phyloP scores from a whole-genome alignment of 2,329 filamentous ascomycete genomes.

The Cyanodermella asteris region DNA sequence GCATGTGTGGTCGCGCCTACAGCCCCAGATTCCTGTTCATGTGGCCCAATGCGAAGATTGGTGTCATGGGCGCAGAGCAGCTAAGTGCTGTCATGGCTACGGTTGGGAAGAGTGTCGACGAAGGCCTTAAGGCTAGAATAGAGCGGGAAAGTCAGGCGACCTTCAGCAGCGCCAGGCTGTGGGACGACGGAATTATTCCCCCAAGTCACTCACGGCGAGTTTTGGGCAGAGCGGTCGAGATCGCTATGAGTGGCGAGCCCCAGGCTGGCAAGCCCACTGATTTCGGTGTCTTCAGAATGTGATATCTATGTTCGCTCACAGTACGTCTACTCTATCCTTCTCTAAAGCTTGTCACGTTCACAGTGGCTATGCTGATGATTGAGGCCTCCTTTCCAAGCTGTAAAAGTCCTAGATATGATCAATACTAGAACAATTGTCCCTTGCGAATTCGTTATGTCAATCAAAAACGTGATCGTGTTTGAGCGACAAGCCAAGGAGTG shows the following conservation, averaged over 20 bases:
- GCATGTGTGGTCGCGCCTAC: slow-evolving; percentile 91
- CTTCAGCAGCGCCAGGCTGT: slow-evolving; percentile 72
- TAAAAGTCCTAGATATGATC: too few relatives aligned
- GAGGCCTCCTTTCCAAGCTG: too few relatives aligned
- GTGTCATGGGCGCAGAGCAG: slow-evolving; percentile 91
- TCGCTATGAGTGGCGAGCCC: slow-evolving; percentile 46
- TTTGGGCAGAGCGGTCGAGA: slow-evolving; percentile 49
- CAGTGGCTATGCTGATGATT: too few relatives aligned
- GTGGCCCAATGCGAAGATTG: slow-evolving; percentile 93
- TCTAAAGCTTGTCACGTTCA: too few relatives aligned
- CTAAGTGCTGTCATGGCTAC: slow-evolving; percentile 84
- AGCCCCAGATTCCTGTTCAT: slow-evolving; percentile 81
- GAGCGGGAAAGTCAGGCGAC: slow-evolving; percentile 75
- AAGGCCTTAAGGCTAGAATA: slow-evolving; percentile 60
- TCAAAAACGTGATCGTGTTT: too few relatives aligned
- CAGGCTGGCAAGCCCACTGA: slow-evolving; percentile 39
- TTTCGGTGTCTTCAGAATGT: slow-evolving; percentile 75
- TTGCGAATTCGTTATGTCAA: too few relatives aligned
- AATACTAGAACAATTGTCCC: too few relatives aligned
- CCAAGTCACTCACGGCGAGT: slow-evolving; percentile 54
- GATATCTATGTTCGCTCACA: slow-evolving; percentile 12
- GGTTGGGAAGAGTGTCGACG: slow-evolving; percentile 65
- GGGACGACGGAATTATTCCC: slow-evolving; percentile 72
- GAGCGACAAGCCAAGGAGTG: too few relatives aligned
- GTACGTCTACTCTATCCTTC: too few relatives aligned